Base-by-base conservation (phyloP, 768 basidiomycete genomes). In the Clitopilus passeckerianus region DNA sequence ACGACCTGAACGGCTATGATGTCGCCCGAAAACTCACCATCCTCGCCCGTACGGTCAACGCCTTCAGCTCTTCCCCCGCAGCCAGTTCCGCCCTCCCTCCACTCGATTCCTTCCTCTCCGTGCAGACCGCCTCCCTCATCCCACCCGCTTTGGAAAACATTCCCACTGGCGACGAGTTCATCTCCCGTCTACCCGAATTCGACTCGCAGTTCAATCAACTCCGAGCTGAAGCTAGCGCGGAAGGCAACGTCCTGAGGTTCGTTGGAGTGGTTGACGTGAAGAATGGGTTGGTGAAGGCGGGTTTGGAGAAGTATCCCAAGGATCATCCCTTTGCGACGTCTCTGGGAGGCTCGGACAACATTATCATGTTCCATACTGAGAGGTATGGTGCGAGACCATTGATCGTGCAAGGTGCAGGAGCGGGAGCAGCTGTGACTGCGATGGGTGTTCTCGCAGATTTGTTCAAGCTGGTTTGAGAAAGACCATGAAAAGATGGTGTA, bases 21-120 rank as follows among this genome's bases (percentile, higher is more conserved):
- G 97, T 99, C 53, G 95, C 95, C 1, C 87, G 97, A 50, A 99
- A 99, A 73, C 85, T 99, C 53, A 94, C 94, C 57, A 99, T 99
- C 74, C 83, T 99, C 59, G 88, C 94, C 0, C 89, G 97, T 56
- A 83, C 86, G 67, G 82, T 93, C 61, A 79, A 85, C 5, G 68
- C 75, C 18, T 50, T 50, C 46, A 50, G 46, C 3, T 69, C 75
- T 6, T 71, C 72, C 23, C 71, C 75, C 34, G 61, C 66, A 18
- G 60, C 68, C 6, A 61, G 74, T 7, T 70, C 73, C 0, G 71
- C 79, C 1, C 74, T 82, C 0, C 77, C 81, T 5, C 64, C 77
- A 6, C 82, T 97, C 6, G 82, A 87, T n/a, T 94, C 94, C 5
- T 96, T 90, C 75, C 74, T 78, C 12, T 90, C 89, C 35, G 92